Base-by-base conservation (phyloP, 306 rosid species). In the Geum urbanum region DNA sequence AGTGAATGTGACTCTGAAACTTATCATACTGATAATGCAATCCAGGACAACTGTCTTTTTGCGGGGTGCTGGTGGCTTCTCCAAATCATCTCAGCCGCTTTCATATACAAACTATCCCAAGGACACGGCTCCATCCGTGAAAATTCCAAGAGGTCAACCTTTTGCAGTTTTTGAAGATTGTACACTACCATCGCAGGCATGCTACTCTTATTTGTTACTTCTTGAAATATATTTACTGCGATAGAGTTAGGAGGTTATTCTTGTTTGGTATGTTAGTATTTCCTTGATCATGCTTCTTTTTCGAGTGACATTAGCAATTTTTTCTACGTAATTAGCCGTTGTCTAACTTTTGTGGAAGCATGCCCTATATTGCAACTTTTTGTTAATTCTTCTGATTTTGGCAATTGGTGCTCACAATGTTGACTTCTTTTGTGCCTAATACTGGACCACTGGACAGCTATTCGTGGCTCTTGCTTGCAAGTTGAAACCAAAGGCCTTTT, bases 11-110 rank as follows among this genome's bases (percentile, higher is more conserved):
- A 55, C 72, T 82, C n/a, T 58, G 11, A 12, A 32, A 3, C 13
- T 12, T 18, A 6, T 5, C 32, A 66, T 73, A 20, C 22, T 73
- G 62, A 19, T 50, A 18, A 18, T 78, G 69, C 66, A 54, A 48
- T 74, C 76, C 88, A 91, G 99, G 83, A n/a, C 69, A 37, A 84
- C 95, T 18, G 70, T 39, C 59, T 94, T 72, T 81, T 87, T 91
- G 67, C 96, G 97, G 40, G 96, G 99, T 70, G 97, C 97, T 70
- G 99, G 99, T 70, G 99, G 99, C 75, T 91, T 94, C 89, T 94
- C 99, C 70, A 86, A 69, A 62, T 86, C 99, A 44, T 87, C 97
- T 80, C 73, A 71, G 7, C 96, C 87, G 16, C 91, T 75, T 80
- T 87, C 97, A 46, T 91, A 88, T 79, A 63, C 92, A 37, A 94